Percentiles rank a stretch among this genome's conserved stretches.
Conservation (phyloP, 768 basidiomycete species). For the Boletus rubroflammeus region DNA sequence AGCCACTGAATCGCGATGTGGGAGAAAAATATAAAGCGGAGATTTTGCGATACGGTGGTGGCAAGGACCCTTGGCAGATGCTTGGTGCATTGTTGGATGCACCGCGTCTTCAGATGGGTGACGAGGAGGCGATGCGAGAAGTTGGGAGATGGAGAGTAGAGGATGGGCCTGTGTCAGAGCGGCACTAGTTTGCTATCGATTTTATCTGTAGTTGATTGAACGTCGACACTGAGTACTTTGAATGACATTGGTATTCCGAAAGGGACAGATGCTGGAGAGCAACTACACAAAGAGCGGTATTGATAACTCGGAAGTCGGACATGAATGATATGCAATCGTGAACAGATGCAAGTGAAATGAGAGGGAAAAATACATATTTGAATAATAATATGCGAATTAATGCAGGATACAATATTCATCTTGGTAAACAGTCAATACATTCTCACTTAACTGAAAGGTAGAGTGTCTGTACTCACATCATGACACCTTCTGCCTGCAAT, state of each 20-base stretch:
- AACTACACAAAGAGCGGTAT: background rate
- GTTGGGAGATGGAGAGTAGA: constrained; percentile 89
- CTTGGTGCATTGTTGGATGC: constrained; percentile 64
- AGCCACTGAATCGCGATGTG: constrained; percentile 65
- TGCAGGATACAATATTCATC: background rate
- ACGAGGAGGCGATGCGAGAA: constrained; percentile 79
- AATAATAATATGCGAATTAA: constrained; percentile 18
- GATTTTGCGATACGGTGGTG: constrained; percentile 80
- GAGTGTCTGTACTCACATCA: constrained; percentile 1
- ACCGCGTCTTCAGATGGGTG: constrained; percentile 66
- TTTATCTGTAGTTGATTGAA: background rate
- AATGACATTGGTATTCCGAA: constrained; percentile 3
- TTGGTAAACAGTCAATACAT: background rate
- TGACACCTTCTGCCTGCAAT: constrained; percentile 22
- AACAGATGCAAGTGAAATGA: background rate
- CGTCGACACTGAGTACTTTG: background rate
- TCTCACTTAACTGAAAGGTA: too few relatives aligned
- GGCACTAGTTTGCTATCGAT: constrained; percentile 44
- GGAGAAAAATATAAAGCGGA: constrained; percentile 83
- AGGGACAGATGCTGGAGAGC: background rate
- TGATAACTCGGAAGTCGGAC: background rate
- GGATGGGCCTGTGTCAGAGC: constrained; percentile 58
- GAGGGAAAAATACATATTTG: constrained; percentile 9
- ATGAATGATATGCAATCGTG: background rate
- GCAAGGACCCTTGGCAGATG: constrained; percentile 93